Conservation (phyloP, 352 stramenopile species). For the Phytophthora quininea region DNA sequence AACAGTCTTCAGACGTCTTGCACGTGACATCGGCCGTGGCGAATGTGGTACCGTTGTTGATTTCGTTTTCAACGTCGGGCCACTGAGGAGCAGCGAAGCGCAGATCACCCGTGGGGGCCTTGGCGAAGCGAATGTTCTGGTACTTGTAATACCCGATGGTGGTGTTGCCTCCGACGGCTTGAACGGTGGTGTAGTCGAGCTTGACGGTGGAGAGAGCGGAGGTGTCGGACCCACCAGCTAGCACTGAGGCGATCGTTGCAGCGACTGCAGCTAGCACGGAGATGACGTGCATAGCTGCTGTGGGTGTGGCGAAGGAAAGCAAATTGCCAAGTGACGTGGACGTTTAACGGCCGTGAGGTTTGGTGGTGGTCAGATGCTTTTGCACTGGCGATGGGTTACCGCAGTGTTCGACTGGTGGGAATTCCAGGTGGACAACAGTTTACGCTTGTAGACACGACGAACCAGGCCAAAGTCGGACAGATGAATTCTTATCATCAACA, state of each 20-base stretch:
- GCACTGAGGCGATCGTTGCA: background rate
- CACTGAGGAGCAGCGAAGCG: constrained; percentile 31
- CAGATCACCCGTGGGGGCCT: constrained; percentile 23
- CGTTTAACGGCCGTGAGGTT: no score
- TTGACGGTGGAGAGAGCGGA: constrained; percentile 19
- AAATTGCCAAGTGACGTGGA: no score
- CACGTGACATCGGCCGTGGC: constrained; percentile 28
- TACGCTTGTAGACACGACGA: no score
- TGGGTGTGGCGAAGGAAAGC: no score
- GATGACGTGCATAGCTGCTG: constrained; percentile 14
- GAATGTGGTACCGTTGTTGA: constrained; percentile 33
- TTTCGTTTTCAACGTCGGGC: constrained; percentile 23
- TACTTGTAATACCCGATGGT: constrained; percentile 41
- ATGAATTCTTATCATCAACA: no score
- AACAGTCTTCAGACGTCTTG: constrained; percentile 32
- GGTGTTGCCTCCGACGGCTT: constrained; percentile 27
- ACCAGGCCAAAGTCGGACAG: no score
- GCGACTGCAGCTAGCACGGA: constrained; percentile 9
- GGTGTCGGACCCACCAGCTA: constrained; percentile 6
- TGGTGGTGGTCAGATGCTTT: no score
- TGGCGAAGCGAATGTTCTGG: constrained; percentile 38
- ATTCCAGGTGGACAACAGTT: no score
- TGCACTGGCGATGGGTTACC: no score
- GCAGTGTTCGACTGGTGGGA: no score
- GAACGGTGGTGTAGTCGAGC: constrained; percentile 38